Evolutionary conservation across 2,329 filamentous ascomycete genomes (phyloP).

Genomic region (Penicillium carneum): DNA sequence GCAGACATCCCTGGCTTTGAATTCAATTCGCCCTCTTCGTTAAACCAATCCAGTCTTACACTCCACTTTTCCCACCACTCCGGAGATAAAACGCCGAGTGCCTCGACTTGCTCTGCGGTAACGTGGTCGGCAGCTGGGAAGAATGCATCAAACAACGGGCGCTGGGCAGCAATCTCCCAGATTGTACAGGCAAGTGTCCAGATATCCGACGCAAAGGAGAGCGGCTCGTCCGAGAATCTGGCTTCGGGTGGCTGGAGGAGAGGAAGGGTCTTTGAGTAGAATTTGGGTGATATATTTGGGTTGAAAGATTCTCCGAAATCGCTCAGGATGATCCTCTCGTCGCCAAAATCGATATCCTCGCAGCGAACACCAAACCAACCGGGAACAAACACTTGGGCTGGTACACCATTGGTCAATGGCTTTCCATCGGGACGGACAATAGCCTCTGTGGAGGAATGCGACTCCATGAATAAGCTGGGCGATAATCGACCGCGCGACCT

Average conservation of each 20-base stretch:
- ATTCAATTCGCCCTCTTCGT: slow-evolving; percentile 32
- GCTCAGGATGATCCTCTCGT: slow-evolving; percentile 34
- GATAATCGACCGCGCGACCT: slow-evolving; percentile 33
- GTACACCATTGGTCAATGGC: slow-evolving; percentile 31
- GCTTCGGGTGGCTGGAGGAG: slow-evolving; percentile 46
- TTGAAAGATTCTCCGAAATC: slow-evolving; percentile 43
- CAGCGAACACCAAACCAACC: slow-evolving; percentile 27
- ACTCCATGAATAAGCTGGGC: slow-evolving; percentile 36
- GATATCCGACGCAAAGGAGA: slow-evolving; percentile 49
- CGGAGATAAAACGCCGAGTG: slow-evolving; percentile 37
- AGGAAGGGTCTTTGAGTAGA: slow-evolving; percentile 35
- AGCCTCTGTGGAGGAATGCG: slow-evolving; percentile 36
- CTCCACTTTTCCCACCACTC: slow-evolving; percentile 40
- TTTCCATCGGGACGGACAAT: slow-evolving; percentile 35
- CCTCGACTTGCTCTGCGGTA: slow-evolving; percentile 40
- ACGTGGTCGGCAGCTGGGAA: slow-evolving; percentile 34
- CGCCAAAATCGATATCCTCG: slow-evolving; percentile 30
- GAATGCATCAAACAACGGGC: slow-evolving; percentile 39
- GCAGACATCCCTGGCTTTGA: slow-evolving; percentile 4
- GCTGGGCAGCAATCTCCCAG: slow-evolving; percentile 46
- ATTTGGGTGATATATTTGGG: slow-evolving; percentile 20
- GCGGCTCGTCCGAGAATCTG: slow-evolving; percentile 43
- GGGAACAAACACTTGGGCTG: slow-evolving; percentile 23
- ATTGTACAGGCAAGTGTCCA: slow-evolving; percentile 51
- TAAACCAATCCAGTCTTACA: slow-evolving; percentile 16